phyloP scores from a whole-genome alignment of 352 stramenopile species.

The Lagenidium giganteum region DNA sequence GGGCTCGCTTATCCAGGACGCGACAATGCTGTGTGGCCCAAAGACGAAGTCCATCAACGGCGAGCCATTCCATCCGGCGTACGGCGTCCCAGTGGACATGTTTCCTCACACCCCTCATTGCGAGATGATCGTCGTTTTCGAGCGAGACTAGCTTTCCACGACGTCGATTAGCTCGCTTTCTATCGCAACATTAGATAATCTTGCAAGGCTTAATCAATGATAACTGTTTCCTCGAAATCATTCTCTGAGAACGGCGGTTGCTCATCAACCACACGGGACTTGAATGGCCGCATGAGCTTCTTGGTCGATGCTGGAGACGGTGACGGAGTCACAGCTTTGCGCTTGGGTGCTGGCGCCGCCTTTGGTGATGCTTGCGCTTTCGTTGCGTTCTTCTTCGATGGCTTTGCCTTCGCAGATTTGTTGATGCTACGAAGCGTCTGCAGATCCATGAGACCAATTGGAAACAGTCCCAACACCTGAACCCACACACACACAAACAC shows the following conservation, averaged over 20 bases:
- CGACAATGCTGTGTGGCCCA: slow-evolving; percentile 88
- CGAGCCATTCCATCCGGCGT: slow-evolving; percentile 88
- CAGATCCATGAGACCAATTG: slow-evolving; percentile 55
- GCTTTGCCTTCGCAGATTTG: slow-evolving; percentile 59
- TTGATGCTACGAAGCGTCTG: slow-evolving; percentile 63
- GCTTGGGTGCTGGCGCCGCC: slow-evolving; percentile 24
- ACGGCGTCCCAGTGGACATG: slow-evolving; percentile 96
- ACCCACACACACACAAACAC: neutral
- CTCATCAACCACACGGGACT: slow-evolving; percentile 76
- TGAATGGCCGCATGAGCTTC: slow-evolving; percentile 66
- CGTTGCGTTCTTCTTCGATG: slow-evolving; percentile 30
- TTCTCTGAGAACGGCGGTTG: slow-evolving; percentile 40
- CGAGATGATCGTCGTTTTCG: slow-evolving; percentile 99
- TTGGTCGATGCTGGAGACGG: slow-evolving; percentile 28
- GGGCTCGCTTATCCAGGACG: slow-evolving; percentile 89
- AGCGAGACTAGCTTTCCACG: no score
- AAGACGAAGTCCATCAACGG: slow-evolving; percentile 92
- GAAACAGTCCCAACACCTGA: slow-evolving; percentile 58
- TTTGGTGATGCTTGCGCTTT: slow-evolving; percentile 16
- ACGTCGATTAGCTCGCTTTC: slow-evolving; percentile 20
- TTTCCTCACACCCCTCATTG: slow-evolving; percentile 98
- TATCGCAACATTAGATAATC: slow-evolving; percentile 17
- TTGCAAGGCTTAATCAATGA: slow-evolving; percentile 10
- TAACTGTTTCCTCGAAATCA: slow-evolving; percentile 72
- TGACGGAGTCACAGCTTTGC: slow-evolving; percentile 21